Base-by-base conservation (phyloP, 495 filamentous ascomycete species). In the Aspergillus olivimuriae region DNA sequence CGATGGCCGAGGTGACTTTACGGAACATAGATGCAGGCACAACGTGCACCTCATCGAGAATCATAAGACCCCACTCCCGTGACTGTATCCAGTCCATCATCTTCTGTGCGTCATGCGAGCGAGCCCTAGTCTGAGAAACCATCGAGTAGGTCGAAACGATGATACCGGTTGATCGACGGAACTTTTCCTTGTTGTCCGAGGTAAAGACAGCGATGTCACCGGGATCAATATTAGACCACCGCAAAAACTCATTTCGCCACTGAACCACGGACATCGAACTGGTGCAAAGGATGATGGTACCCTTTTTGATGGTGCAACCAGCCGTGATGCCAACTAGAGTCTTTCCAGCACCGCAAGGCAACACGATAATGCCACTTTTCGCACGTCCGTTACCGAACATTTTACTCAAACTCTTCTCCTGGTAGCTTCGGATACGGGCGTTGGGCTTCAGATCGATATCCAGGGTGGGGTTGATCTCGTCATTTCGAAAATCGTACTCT, bases 341-440 rank as follows among this genome's bases (percentile, higher is more conserved):
- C 68, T 99, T 99, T 23, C 92, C 92, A 10, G 92, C 94, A 31
- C 92, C 92, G 64, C 94, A 99, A 39, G 92, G 92, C 50, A 99
- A 62, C 34, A 99, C 92, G 46, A 99, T 97, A 51, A 99, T 94
- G 51, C 94, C 92, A 66, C 87, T 94, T 65, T 94, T 92, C 16
- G 92, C 89, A 58, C 92, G 80, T 43, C 89, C 90, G 57, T 99
- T 99, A 55, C 92, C 89, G 56, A 99, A 99, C 94, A 99, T 97
- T 62, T 99, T 97, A 66, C 85, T 89, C 21, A 99, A 73, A 51
- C 87, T 91, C 67, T 94, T 91, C 66, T 99, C 92, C 64, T 99
- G 94, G 55, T 97, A 97, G 50, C 78, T 82, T 57, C 89, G 82
- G 54, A 94, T 95, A 54, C 86, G 81, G 0, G 87, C 87, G 55